These are phyloP conservation scores for Nitzschia palea DNA, from an alignment of 108 stramenopile species.

Conservation along the genomic window DNA sequence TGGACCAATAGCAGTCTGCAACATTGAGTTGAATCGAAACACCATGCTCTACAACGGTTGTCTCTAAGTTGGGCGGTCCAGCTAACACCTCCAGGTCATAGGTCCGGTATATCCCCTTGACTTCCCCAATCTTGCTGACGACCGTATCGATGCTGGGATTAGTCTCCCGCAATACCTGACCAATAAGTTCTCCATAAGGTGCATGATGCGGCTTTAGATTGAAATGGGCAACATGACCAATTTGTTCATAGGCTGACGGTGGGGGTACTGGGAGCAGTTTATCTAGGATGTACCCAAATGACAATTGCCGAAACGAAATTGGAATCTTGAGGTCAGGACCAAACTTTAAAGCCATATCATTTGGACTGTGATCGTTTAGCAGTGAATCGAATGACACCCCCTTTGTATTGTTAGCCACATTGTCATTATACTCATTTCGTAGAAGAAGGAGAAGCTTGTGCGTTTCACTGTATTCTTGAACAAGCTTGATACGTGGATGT, in stretches of 20 bases:
- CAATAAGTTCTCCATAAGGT: slow-evolving; percentile 87
- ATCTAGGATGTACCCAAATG: slow-evolving; percentile 60
- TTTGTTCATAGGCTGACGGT: slow-evolving; percentile 90
- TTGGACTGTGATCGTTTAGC: neutral
- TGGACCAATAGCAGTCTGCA: slow-evolving; percentile 95
- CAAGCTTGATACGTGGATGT: slow-evolving; percentile 70
- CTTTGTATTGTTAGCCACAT: neutral
- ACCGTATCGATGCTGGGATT: slow-evolving; percentile 80
- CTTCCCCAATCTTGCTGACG: slow-evolving; percentile 93
- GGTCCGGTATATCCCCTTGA: slow-evolving; percentile 90
- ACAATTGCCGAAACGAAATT: slow-evolving; percentile 56
- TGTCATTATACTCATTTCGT: slow-evolving; percentile 4
- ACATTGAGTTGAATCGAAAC: slow-evolving; percentile 84
- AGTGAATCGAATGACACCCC: neutral
- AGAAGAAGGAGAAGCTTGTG: slow-evolving; percentile 29
- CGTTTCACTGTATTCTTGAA: slow-evolving; percentile 37
- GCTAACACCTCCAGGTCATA: slow-evolving; percentile 93
- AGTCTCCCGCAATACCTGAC: slow-evolving; percentile 87
- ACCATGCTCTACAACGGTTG: slow-evolving; percentile 81
- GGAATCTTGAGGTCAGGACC: slow-evolving; percentile 34
- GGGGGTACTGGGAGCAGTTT: slow-evolving; percentile 65
- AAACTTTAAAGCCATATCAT: neutral
- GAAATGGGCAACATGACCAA: slow-evolving; percentile 95
- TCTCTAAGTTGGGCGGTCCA: slow-evolving; percentile 36
- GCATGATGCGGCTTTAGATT: slow-evolving; percentile 83